Base-by-base conservation (phyloP, 2,329 filamentous ascomycete genomes). In the Cladosporium cucumerinum region DNA sequence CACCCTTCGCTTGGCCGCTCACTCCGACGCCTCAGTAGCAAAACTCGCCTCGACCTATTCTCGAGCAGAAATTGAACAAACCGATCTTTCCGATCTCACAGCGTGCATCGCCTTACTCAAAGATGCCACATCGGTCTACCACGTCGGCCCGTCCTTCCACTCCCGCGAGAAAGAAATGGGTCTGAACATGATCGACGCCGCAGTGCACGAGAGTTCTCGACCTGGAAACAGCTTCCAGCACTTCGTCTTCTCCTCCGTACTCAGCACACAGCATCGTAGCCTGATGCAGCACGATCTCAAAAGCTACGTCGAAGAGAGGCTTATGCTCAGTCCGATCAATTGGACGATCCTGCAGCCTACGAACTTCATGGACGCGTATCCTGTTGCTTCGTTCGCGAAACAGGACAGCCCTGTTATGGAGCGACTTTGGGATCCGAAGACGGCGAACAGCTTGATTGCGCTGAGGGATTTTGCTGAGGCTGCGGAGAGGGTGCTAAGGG, bases 271-370 rank as follows among this genome's bases (percentile, higher is more conserved):
- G 65, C 66, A 76, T 14, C 69, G 73, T 32, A 75, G 75, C 57
- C 71, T 78, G 66, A 70, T 75, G 67, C 75, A 77, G 66, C 77
- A 79, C 57, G 76, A 75, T 64, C 69, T 71, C 57, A 78, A 78
- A 60, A 69, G 72, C n/a, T 66, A 72, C 51, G 66, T 78, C 51
- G 77, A 78, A 65, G 75, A 78, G 64, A 68, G 72, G 18, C 67
- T 78, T 6, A 75, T 76, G 51, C 72, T 77, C 64, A 73, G 70
- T 54, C 64, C 63, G 14, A 67, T 77, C 8, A 69, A 71, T 46
- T 78, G 72, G 63, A 78, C 77, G 12, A 75, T 78, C 65, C 57
- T 78, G 23, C 73, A 77, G 65, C 76, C 76, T 5, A 72, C 68
- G 0, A 73, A 74, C 21, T 75, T 78, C 68, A 73, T 78, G 72